Conservation (phyloP, 2,329 filamentous ascomycete species). For the Trichoderma koningii region DNA sequence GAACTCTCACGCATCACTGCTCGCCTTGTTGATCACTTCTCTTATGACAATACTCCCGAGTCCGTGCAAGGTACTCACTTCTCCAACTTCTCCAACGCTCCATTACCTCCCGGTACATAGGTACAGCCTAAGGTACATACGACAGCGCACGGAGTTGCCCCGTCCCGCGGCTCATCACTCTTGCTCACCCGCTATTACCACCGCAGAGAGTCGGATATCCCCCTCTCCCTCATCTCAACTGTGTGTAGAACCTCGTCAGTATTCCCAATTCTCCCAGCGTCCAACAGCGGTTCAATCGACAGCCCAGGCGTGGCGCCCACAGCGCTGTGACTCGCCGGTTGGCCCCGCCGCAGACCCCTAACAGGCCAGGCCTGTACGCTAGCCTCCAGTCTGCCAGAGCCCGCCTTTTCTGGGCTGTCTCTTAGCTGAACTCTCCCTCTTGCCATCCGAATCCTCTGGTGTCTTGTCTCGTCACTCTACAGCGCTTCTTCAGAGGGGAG, state of each 20-base stretch:
- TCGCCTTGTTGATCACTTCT: no score
- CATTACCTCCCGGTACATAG: neutral
- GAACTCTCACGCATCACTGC: no score
- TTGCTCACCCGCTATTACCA: neutral
- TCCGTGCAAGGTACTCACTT: no score
- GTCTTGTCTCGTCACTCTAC: constrained; percentile 8
- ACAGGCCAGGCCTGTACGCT: constrained; percentile 32
- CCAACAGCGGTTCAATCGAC: constrained; percentile 23
- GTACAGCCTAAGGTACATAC: neutral
- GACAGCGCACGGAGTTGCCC: constrained; percentile 13
- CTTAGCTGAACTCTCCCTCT: constrained; percentile 35
- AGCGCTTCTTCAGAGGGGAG: neutral
- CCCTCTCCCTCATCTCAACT: neutral
- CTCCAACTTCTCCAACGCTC: neutral
- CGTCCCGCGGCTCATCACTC: constrained; percentile 3
- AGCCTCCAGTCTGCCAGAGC: constrained; percentile 33
- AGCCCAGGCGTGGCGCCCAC: constrained; percentile 36
- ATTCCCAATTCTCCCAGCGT: constrained; percentile 1
- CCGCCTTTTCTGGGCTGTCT: constrained; percentile 34
- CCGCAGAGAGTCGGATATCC: neutral
- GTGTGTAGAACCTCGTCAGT: neutral
- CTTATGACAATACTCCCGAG: no score
- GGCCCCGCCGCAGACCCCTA: constrained; percentile 35
- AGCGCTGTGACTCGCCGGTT: constrained; percentile 37
- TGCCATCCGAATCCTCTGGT: constrained; percentile 32